Base-by-base conservation (phyloP, 78 protist genomes). In the Goniomonas avonlea region DNA sequence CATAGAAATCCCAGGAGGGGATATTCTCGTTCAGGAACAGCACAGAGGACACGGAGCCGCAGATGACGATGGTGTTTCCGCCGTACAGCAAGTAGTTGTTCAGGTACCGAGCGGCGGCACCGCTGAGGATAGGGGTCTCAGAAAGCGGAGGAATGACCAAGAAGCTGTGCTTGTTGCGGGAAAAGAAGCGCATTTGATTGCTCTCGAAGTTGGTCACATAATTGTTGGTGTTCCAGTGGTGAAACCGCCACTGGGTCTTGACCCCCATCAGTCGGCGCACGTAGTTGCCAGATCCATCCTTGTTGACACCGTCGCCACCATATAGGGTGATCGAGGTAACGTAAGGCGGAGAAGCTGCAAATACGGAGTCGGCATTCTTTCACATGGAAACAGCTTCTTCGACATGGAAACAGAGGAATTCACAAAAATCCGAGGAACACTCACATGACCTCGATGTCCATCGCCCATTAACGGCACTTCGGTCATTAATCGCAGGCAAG, bases 91-190 rank as follows among this genome's bases (percentile, higher is more conserved):
- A n/a, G n/a, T n/a, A n/a, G n/a, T n/a, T n/a, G n/a, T n/a, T n/a
- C n/a, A n/a, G n/a, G n/a, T n/a, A n/a, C n/a, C n/a, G n/a, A n/a
- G n/a, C n/a, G n/a, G n/a, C n/a, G n/a, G n/a, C n/a, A n/a, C n/a
- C n/a, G n/a, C n/a, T n/a, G n/a, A n/a, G n/a, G n/a, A n/a, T n/a
- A n/a, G n/a, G n/a, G n/a, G n/a, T n/a, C n/a, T n/a, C n/a, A n/a
- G n/a, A n/a, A 0, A 68, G 75, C 75, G 75, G 75, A 31, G 75
- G 75, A 39, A 68, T 68, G 40, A 68, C 20, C 15, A 68, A 53
- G 34, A 5, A 8, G 41, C 59, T 41, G 75, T 68, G 75, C 75
- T 41, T 27, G 56, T 68, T 68, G 59, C 75, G 75, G 75, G 38
- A 68, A 23, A 68, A 35, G 75, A 25, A 68, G 47, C 75, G 75